These are phyloP conservation scores for Cystobasidium slooffiae DNA, from an alignment of 1,284 basidiomycete species.

Conservation along the genomic window DNA sequence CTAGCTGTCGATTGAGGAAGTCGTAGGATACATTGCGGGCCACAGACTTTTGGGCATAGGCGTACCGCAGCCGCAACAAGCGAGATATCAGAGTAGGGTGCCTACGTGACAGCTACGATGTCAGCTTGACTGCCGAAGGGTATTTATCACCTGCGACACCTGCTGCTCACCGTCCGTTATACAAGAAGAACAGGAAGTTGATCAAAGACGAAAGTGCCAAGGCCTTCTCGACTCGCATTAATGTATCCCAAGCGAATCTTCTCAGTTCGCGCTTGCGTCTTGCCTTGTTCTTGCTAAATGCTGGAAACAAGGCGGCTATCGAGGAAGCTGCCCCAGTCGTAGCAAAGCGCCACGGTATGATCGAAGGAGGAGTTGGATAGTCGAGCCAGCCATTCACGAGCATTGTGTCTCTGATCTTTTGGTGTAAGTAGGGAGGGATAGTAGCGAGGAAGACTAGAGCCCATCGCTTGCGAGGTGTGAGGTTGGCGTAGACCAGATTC, in stretches of 20 bases:
- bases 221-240: slow-evolving; percentile 70
- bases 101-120: slow-evolving; percentile 59
- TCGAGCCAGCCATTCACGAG: slow-evolving; percentile 51
- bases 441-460: not conserved
- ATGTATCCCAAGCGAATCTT: slow-evolving; percentile 73
- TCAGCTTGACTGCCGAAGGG: not conserved
- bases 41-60: slow-evolving; percentile 72
- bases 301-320: slow-evolving; percentile 67
- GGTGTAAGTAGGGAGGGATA: slow-evolving; percentile 48
- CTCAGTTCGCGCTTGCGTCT: slow-evolving; percentile 52
- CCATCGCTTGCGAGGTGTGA: slow-evolving; percentile 53
- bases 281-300: slow-evolving; percentile 54
- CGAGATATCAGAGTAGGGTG: slow-evolving; percentile 86
- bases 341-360: slow-evolving; percentile 42
- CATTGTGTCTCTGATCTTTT: slow-evolving; percentile 49
- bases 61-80: slow-evolving; percentile 75
- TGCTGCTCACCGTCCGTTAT: slow-evolving; percentile 73
- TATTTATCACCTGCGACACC: slow-evolving; percentile 36
- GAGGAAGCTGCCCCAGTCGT: slow-evolving; percentile 49
- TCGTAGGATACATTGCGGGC: slow-evolving; percentile 93
- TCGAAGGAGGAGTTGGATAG: slow-evolving; percentile 48
- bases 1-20: slow-evolving; percentile 98
- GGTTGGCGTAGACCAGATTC: slow-evolving; percentile 70
- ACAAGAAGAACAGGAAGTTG: slow-evolving; percentile 83
- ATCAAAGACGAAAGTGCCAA: slow-evolving; percentile 67